A percentile compares a stretch with the other conserved stretches of the same genome.
Evolutionary conservation across 352 stramenopile species (phyloP).

Genomic region (Pythium pectinolyticum): DNA sequence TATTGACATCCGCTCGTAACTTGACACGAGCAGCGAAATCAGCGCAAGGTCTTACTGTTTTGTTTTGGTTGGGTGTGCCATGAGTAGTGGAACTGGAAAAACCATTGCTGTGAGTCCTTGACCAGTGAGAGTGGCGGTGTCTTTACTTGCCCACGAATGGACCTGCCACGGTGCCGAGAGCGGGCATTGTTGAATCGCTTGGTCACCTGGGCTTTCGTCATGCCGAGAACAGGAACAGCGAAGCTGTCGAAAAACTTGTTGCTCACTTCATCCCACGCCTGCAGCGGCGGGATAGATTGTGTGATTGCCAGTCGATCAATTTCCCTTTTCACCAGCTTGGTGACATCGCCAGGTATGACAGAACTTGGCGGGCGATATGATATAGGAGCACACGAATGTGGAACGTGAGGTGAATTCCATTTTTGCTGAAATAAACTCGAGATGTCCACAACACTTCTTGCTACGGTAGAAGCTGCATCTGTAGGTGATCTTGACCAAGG

Average conservation of each 20-base stretch:
- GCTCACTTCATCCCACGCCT: not conserved
- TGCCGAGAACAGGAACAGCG: not conserved
- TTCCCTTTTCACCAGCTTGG: not conserved
- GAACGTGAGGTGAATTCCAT: not conserved
- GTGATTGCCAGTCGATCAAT: not conserved
- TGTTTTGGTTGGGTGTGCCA: not conserved
- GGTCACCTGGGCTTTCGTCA: not conserved
- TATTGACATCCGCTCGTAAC: not conserved
- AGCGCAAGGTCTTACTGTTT: not conserved
- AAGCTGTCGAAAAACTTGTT: not conserved
- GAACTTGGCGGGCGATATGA: not conserved
- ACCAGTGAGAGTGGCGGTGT: not conserved
- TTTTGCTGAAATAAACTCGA: not conserved
- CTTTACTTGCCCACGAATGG: not conserved
- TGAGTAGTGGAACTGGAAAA: not conserved
- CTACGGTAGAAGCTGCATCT: not conserved
- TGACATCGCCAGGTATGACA: not conserved
- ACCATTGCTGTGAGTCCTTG: not conserved
- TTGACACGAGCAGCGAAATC: not conserved
- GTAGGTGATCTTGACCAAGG: not conserved
- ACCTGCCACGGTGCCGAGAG: not conserved
- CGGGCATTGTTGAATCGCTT: not conserved
- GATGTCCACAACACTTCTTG: not conserved
- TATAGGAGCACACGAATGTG: not conserved
- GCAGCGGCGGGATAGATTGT: not conserved